Percentiles rank a stretch among this genome's conserved stretches.
phyloP scores from a whole-genome alignment of 2,329 filamentous ascomycete genomes.

The Ustulina deusta region DNA sequence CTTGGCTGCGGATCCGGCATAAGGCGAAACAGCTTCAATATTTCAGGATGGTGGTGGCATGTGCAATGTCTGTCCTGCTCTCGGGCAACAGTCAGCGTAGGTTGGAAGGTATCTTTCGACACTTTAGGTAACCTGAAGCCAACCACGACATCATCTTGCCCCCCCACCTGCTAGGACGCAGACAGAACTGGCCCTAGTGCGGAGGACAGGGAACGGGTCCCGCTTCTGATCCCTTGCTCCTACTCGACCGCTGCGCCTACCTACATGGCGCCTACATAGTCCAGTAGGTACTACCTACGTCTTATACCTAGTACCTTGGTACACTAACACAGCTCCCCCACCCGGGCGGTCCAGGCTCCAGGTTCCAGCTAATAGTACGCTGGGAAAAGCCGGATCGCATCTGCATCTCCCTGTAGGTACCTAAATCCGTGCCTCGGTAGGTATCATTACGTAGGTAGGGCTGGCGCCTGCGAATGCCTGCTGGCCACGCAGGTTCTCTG shows the following conservation, averaged over 20 bases:
- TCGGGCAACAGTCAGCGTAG: constrained; percentile 23
- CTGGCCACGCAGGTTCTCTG: constrained; percentile 15
- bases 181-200: background rate
- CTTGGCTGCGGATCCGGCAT: constrained; percentile 12
- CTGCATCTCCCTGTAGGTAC: constrained; percentile 16
- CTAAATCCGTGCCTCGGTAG: constrained; percentile 17
- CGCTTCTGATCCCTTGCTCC: constrained; percentile 7
- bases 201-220: constrained; percentile 17
- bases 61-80: constrained; percentile 11
- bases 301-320: background rate
- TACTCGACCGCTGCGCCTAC: constrained; percentile 1
- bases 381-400: constrained; percentile 25
- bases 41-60: constrained; percentile 4
- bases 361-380: constrained; percentile 16
- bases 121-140: constrained; percentile 20
- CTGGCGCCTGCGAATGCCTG: constrained; percentile 31
- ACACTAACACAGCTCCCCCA: background rate
- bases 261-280: no score
- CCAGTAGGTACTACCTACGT: background rate
- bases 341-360: constrained; percentile 6
- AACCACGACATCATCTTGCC: constrained; percentile 34
- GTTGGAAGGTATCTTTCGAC: constrained; percentile 3
- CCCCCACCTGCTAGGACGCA: constrained; percentile 17
- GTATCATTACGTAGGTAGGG: constrained; percentile 33
- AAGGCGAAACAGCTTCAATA: constrained; percentile 18